Evolutionary conservation across 495 filamentous ascomycete species (phyloP), one percentile per base, ranked within the genome.

Genomic region (Bathelium albidoporum): DNA sequence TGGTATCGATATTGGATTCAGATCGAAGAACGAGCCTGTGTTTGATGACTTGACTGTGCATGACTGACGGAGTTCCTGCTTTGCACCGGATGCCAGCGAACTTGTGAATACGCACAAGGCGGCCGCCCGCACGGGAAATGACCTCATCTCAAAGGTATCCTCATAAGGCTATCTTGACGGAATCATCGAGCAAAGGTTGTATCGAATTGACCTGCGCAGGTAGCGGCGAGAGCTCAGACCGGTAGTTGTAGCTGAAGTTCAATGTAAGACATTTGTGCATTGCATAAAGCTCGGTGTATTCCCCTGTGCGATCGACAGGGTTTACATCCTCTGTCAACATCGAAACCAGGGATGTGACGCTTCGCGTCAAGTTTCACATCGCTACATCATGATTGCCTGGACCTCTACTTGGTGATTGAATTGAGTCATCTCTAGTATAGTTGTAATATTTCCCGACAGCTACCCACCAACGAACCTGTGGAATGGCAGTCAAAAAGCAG

Each of bases 11-110:
- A 97, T 84, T 10, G 87, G 82, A 68, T 86, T 87, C 59, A 99
- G 80, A 71, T 99, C 94, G 77, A 90, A 97, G 82, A 91, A 97
- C 61, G 88, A 78, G 58, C 90, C 91, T 58, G 79, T 86, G 41
- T 77, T 82, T 4, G 85, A 79, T 20, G 89, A 90, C 59, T 85
- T 86, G 14, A 89, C 86, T 5, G 93, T 92, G 73, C 95, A 97
- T 16, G 91, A 85, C 20, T 79, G 70, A 11, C 73, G 75, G 44
- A 70, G 22, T 55, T 26, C 9, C 49, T 55, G 12, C 22, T 29
- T 55, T 26, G 49, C 49, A 29, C 12, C 49, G 7, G 24, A 55
- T 29, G 24, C 24, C 49, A 55, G 22, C 11, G 49, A 29, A 55
- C 24, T 55, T 7, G 49, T 9, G 24, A 55, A 10, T 9, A 55